phyloP scores from a whole-genome alignment of 1,284 basidiomycete species.

The Pterulicium gracile region DNA sequence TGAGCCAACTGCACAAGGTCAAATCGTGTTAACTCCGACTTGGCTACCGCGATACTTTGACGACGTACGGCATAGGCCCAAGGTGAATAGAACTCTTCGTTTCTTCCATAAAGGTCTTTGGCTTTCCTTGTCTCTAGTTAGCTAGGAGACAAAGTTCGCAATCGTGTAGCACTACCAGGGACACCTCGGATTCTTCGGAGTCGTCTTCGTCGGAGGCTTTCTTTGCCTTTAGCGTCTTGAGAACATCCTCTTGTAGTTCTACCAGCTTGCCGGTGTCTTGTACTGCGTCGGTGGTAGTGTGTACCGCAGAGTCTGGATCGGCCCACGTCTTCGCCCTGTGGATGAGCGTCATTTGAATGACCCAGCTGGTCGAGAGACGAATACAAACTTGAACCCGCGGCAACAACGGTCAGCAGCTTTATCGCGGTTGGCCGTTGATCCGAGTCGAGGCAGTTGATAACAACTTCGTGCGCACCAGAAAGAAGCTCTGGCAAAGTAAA shows the following conservation, averaged over 20 bases:
- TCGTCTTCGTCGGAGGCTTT: not conserved
- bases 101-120: slow-evolving; percentile 20
- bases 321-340: slow-evolving; percentile 18
- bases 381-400: too few species aligned
- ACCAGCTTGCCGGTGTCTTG: slow-evolving; percentile 4
- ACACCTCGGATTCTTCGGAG: too few species aligned
- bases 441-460: too few species aligned
- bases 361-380: too few species aligned
- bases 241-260: slow-evolving; percentile 10
- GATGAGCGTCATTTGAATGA: slow-evolving; percentile 18
- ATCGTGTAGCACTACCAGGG: too few species aligned
- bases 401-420: too few species aligned
- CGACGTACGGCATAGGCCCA: slow-evolving; percentile 34
- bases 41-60: slow-evolving; percentile 6
- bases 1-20: slow-evolving; percentile 43
- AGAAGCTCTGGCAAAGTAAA: too few species aligned
- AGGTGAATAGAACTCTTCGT: slow-evolving; percentile 32
- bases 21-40: slow-evolving; percentile 4
- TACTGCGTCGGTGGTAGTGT: slow-evolving; percentile 6
- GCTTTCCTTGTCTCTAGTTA: not conserved
- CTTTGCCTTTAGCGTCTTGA: slow-evolving; percentile 9
- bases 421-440: too few species aligned
- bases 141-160: too few species aligned
- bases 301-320: slow-evolving; percentile 12
- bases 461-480: too few species aligned